Conservation (phyloP, 495 filamentous ascomycete genomes). For the Chaetomium tenue region DNA sequence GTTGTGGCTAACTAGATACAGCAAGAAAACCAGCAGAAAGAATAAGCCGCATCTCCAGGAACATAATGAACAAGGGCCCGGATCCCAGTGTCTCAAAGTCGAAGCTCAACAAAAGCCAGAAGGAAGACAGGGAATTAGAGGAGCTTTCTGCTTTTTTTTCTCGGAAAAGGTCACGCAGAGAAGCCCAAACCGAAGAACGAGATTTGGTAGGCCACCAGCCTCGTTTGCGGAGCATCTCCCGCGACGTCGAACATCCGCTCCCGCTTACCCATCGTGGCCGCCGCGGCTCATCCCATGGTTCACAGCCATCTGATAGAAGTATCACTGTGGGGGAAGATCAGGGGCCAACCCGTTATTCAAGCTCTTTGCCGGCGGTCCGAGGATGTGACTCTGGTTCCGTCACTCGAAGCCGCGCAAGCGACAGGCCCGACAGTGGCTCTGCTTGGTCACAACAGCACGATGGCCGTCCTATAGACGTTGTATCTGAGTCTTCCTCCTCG, state of each 20-base stretch:
- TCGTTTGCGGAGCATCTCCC: neutral
- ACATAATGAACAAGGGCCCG: neutral
- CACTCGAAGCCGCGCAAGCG: neutral
- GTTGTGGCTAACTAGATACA: neutral
- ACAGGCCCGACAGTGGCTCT: constrained; percentile 30
- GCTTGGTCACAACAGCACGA: constrained; percentile 36
- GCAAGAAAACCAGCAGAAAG: constrained; percentile 1
- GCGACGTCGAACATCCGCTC: neutral
- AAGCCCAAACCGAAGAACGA: neutral
- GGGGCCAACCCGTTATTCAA: neutral
- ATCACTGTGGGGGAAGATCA: neutral
- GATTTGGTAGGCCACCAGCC: neutral
- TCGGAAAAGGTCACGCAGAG: constrained; percentile 14
- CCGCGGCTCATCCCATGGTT: constrained; percentile 1
- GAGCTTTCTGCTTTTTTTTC: constrained; percentile 47
- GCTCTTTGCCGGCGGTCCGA: neutral
- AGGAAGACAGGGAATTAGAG: constrained; percentile 38
- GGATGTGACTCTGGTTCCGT: neutral
- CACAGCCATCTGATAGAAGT: neutral
- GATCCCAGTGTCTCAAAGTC: constrained; percentile 10
- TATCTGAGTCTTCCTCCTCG: neutral
- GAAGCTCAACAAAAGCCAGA: constrained; percentile 32
- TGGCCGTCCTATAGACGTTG: neutral
- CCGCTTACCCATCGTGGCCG: neutral
- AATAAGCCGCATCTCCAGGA: neutral